Evolutionary conservation across 805 yeast genomes (phyloP), one percentile per base, ranked within the genome.

Genomic region (Kluyveromyces siamensis): DNA sequence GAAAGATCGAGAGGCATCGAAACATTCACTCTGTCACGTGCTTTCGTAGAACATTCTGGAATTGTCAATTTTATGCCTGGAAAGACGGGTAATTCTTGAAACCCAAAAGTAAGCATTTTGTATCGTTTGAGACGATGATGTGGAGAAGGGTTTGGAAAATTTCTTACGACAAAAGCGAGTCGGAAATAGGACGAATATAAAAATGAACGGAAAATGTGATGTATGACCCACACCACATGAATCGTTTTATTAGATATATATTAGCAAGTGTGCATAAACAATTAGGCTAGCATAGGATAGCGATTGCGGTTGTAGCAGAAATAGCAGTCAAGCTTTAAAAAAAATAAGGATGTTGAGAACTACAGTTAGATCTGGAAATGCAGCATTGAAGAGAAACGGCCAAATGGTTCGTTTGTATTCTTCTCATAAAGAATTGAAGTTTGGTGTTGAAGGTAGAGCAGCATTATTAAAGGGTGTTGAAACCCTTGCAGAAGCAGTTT

Each of bases 381-480:
- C 36, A 38, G 25, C 27, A 6, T 33, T 36, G 37, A 41, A 30
- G 21, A 41, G 44, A 30, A 16, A 10, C 11, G 17, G 14, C 14
- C 44, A 41, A 38, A 40, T 57, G 41, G 57, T 61, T 46, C 64
- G 68, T 53, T 52, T 57, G 54, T 67, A 67, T 55, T 61, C 71
- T 45, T 62, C 74, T 58, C 96, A 90, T 80, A 93, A 93, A 73
- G 97, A 91, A 68, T 78, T 91, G 66, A 88, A 86, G 72, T 93
- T 93, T 66, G 97, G 98, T 52, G 96, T 91, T 53, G 96, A 90
- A 67, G 98, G 96, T 59, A 82, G 99, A 71, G 96, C 97, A 45
- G 88, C 98, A 40, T 74, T 91, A 17, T 74, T 93, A 59, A 85
- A 80, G 65, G 99, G 99, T 72, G 98, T 95, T 49, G 93, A 89